Evolutionary conservation across 1,284 basidiomycete species (phyloP).

Genomic region (Apiotrichum domesticum): DNA sequence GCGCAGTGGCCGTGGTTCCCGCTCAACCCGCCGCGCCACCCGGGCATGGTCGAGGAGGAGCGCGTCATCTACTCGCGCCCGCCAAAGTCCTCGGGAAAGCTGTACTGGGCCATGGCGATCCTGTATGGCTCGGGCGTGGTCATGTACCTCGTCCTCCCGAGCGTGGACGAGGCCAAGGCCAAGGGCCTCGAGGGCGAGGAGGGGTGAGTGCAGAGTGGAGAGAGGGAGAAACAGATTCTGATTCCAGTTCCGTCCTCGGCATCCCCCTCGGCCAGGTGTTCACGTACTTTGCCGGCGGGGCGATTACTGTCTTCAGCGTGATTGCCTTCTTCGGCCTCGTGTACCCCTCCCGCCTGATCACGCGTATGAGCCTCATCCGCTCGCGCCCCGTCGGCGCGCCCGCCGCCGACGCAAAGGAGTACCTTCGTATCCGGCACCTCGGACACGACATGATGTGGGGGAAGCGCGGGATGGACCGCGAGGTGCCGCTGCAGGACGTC

Average conservation of each 20-base stretch:
- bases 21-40: constrained; percentile 3
- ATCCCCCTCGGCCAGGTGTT: constrained; percentile 7
- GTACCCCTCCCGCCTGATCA: constrained; percentile 8
- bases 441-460: constrained; percentile 8
- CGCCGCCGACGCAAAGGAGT: neutral
- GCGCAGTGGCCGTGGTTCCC: constrained; percentile 17
- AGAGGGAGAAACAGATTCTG: too few relatives aligned
- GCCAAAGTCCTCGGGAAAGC: neutral
- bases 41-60: constrained; percentile 10
- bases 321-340: constrained; percentile 3
- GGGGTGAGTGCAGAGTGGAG: constrained; percentile 2
- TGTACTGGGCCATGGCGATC: constrained; percentile 9
- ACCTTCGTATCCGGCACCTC: constrained; percentile 9
- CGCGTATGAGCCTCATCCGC: constrained; percentile 14
- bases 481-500: constrained; percentile 7
- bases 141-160: constrained; percentile 7
- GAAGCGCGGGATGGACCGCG: constrained; percentile 1
- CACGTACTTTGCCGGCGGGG: constrained; percentile 3
- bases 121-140: neutral
- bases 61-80: constrained; percentile 20
- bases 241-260: constrained; percentile 4
- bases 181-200: neutral
- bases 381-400: neutral
- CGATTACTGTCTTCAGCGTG: neutral
- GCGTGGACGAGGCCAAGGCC: constrained; percentile 1